Base-by-base conservation (phyloP, 192 early-diverging fungal genomes). In the Coemansia sp. region DNA sequence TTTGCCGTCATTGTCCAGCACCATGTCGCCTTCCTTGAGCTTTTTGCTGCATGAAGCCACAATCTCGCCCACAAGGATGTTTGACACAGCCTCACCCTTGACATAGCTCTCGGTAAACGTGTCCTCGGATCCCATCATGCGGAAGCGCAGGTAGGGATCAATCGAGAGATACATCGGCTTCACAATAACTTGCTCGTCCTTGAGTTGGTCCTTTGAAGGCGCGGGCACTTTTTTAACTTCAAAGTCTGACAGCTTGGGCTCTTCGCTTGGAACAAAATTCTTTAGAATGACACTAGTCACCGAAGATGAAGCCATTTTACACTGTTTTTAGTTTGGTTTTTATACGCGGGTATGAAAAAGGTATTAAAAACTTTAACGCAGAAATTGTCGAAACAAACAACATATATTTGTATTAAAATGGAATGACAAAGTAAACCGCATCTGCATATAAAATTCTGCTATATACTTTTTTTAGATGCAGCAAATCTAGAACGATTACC, bases 1-100 rank as follows among this genome's bases (percentile, higher is more conserved):
- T 33, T 81, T 92, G 57, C 88, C 90, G 28, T 93, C 88, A 57
- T 89, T 85, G 51, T 91, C 90, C 63, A 86, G 89, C 60, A 92
- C 93, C 17, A 93, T 80, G 57, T 95, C 95, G 30, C 91, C 92
- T 11, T 83, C 76, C 31, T 72, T 72, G 56, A 85, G 84, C 5
- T 82, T 79, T n/a, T 73, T 62, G 69, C 84, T 86, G 55, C 76
- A 80, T 28, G 88, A 89, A 22, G 86, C 84, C 56, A 88, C 61
- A 3, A 95, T 91, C 40, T 85, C 69, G 33, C 73, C 85, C 59
- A 94, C 85, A 7, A 69, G 81, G 52, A 80, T 72, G 25, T 87
- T 89, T 36, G 56, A 51, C 50, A 93, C 60, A 4, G 88, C 79
- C 31, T 89, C 50, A 33, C 87, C 89, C 10, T 87, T n/a, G 12